These are phyloP conservation scores for Russula lepida DNA, from an alignment of 768 basidiomycete genomes.

Conservation along the genomic window DNA sequence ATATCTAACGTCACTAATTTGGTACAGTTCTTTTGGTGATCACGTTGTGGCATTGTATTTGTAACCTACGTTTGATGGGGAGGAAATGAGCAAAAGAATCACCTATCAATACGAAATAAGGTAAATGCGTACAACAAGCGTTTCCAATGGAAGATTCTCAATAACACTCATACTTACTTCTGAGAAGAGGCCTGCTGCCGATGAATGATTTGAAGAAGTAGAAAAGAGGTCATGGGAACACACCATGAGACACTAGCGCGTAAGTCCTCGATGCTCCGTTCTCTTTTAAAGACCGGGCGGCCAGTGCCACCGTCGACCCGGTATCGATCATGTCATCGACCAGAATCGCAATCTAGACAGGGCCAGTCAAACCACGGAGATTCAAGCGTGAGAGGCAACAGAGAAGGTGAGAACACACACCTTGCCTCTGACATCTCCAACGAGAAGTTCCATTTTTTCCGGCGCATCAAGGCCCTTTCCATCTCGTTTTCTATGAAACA, in stretches of 20 bases:
- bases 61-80: slow-evolving; percentile 53
- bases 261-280: slow-evolving; percentile 83
- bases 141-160: slow-evolving; percentile 65
- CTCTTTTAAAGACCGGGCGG: slow-evolving; percentile 77
- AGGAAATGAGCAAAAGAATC: neutral
- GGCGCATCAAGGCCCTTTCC: slow-evolving; percentile 55
- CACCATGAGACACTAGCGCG: slow-evolving; percentile 90
- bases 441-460: slow-evolving; percentile 86
- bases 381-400: neutral
- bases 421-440: slow-evolving; percentile 91
- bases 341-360: slow-evolving; percentile 71
- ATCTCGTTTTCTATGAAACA: slow-evolving; percentile 87
- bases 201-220: neutral
- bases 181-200: slow-evolving; percentile 61
- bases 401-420: slow-evolving; percentile 29
- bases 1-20: slow-evolving; percentile 90
- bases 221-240: slow-evolving; percentile 18
- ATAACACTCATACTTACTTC: slow-evolving; percentile 63
- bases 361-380: slow-evolving; percentile 12
- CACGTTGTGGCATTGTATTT: slow-evolving; percentile 84
- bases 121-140: slow-evolving; percentile 65
- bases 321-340: slow-evolving; percentile 99
- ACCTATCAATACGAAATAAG: neutral
- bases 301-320: slow-evolving; percentile 79
- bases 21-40: slow-evolving; percentile 50